A percentile compares a stretch with the other conserved stretches of the same genome.
Conservation (phyloP, 768 basidiomycete genomes). For the Amanita pallidorosea region DNA sequence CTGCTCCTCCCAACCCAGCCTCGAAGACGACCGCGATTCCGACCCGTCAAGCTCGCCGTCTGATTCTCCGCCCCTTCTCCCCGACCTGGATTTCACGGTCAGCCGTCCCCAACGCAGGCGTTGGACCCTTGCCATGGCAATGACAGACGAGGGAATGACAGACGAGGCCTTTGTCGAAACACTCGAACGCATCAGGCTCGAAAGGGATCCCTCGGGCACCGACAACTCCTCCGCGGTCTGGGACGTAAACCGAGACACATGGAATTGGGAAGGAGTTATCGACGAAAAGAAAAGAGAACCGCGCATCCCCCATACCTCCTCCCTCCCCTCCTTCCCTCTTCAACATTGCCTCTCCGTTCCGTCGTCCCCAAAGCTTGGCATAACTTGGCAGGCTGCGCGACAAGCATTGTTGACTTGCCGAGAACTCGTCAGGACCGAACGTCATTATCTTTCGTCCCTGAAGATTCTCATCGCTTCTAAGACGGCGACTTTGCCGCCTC, state of each 20-base stretch:
- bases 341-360: conserved; percentile 15
- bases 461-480: conserved; percentile 21
- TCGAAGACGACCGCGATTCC: conserved; percentile 3
- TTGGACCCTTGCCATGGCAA: conserved; percentile 37
- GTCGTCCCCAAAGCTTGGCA: conserved; percentile 10
- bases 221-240: conserved; percentile 12
- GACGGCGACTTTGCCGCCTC: conserved; percentile 35
- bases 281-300: neutral
- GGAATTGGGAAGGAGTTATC: conserved; percentile 2
- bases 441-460: conserved; percentile 28
- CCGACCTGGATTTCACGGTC: neutral
- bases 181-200: conserved; percentile 31
- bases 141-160: conserved; percentile 37
- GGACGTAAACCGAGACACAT: conserved; percentile 11
- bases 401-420: conserved; percentile 27
- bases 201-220: conserved; percentile 4
- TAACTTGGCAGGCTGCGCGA: conserved; percentile 26
- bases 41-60: neutral
- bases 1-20: neutral
- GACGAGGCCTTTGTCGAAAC: conserved; percentile 39
- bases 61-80: neutral
- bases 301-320: conserved; percentile 12
- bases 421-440: conserved; percentile 31
- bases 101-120: conserved; percentile 9
- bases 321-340: conserved; percentile 15